These are phyloP conservation scores for Phoma herbarum DNA, from an alignment of 2,329 filamentous ascomycete genomes.

Conservation along the genomic window DNA sequence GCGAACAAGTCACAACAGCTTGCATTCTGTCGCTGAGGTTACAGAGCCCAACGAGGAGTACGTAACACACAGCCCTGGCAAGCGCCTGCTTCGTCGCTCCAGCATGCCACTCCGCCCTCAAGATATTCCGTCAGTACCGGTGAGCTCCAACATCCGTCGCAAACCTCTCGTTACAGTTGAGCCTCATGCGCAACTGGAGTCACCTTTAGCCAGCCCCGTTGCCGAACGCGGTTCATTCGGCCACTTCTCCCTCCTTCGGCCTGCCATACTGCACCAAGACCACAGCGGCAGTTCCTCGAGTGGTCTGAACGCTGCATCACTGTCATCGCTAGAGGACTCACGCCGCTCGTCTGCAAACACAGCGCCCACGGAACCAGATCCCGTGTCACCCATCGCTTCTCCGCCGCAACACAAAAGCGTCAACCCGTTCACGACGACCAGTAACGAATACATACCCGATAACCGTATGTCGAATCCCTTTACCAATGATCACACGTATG, in stretches of 20 bases:
- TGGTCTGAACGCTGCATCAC: slow-evolving; percentile 24
- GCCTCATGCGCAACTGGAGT: slow-evolving; percentile 9
- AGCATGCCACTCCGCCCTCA: slow-evolving; percentile 22
- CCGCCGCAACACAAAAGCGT: not conserved
- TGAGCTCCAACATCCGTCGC: slow-evolving; percentile 34
- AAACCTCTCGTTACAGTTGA: slow-evolving; percentile 30
- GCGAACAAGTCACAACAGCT: slow-evolving; percentile 43
- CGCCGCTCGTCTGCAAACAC: slow-evolving; percentile 20
- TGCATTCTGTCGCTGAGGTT: slow-evolving; percentile 46
- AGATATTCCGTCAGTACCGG: slow-evolving; percentile 25
- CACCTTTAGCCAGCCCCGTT: slow-evolving; percentile 28
- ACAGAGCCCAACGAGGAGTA: slow-evolving; percentile 40
- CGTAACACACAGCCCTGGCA: slow-evolving; percentile 30
- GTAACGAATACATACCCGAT: slow-evolving; percentile 5
- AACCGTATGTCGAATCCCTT: slow-evolving; percentile 37
- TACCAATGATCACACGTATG: slow-evolving; percentile 36
- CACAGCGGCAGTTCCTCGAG: slow-evolving; percentile 40
- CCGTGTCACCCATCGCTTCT: slow-evolving; percentile 17
- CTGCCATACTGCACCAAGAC: slow-evolving; percentile 30
- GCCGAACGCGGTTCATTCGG: slow-evolving; percentile 31
- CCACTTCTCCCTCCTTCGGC: slow-evolving; percentile 32
- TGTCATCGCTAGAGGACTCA: slow-evolving; percentile 15
- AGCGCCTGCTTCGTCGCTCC: slow-evolving; percentile 16
- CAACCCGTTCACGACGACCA: not conserved
- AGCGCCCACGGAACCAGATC: slow-evolving; percentile 24